These are phyloP conservation scores for Pythium apleroticum DNA, from an alignment of 352 stramenopile genomes.

Conservation along the genomic window DNA sequence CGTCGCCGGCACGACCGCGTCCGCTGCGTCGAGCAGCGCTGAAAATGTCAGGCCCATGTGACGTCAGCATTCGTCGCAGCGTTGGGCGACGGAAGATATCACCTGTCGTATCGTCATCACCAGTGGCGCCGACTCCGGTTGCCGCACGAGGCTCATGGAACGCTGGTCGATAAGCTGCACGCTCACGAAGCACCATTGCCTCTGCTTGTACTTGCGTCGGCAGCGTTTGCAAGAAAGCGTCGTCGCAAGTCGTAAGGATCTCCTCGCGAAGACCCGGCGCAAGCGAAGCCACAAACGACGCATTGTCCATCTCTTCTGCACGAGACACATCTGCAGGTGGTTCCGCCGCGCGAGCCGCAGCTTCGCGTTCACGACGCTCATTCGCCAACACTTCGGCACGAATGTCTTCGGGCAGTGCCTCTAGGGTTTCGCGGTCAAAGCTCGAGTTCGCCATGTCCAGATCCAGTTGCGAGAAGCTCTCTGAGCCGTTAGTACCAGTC, in stretches of 20 bases:
- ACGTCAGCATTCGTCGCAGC: slow-evolving; percentile 79
- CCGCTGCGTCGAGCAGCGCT: slow-evolving; percentile 29
- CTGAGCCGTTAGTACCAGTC: slow-evolving; percentile 30
- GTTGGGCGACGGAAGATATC: slow-evolving; percentile 78
- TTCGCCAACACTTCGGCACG: slow-evolving; percentile 96
- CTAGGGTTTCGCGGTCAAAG: slow-evolving; percentile 94
- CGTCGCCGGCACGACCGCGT: slow-evolving; percentile 43
- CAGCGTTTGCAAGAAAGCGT: slow-evolving; percentile 94
- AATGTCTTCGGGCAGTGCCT: slow-evolving; percentile 97
- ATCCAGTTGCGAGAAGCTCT: slow-evolving; percentile 78
- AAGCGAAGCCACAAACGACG: slow-evolving; percentile 96
- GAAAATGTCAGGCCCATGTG: slow-evolving; percentile 55
- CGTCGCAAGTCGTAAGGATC: slow-evolving; percentile 96
- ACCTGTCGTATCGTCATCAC: slow-evolving; percentile 34
- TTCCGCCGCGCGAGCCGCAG: slow-evolving; percentile 56
- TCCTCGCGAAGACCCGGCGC: slow-evolving; percentile 95
- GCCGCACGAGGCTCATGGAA: slow-evolving; percentile 49
- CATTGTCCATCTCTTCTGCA: slow-evolving; percentile 98
- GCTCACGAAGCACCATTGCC: slow-evolving; percentile 94
- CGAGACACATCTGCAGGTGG: slow-evolving; percentile 91
- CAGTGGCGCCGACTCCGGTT: slow-evolving; percentile 18
- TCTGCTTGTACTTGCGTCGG: slow-evolving; percentile 94
- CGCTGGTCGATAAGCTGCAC: slow-evolving; percentile 75
- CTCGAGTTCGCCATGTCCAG: slow-evolving; percentile 87
- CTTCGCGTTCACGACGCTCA: slow-evolving; percentile 91